Evolutionary conservation across 495 filamentous ascomycete genomes (phyloP).

Genomic region (Pyronema omphalodes): DNA sequence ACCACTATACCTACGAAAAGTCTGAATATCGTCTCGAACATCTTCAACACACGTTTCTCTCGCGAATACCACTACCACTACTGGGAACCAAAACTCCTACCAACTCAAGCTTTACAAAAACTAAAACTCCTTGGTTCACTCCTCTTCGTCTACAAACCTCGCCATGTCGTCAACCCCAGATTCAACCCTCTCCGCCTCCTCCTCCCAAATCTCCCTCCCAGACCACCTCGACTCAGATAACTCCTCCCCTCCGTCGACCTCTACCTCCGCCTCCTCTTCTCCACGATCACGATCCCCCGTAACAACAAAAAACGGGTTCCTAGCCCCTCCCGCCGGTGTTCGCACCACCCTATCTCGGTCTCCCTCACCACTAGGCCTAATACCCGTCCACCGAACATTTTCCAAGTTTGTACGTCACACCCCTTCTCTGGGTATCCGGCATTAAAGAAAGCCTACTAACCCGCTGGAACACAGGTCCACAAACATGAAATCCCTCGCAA

Average conservation of each 20-base stretch:
- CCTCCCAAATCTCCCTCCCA: neutral
- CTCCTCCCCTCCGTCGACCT: neutral
- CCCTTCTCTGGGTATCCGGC: neutral
- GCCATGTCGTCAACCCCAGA: neutral
- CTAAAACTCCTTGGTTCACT: neutral
- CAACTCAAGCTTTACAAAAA: neutral
- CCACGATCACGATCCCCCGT: neutral
- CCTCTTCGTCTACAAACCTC: neutral
- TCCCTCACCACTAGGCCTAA: conserved; percentile 80
- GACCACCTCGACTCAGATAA: neutral
- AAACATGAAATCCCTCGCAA: conserved; percentile 64
- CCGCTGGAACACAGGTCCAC: conserved; percentile 31
- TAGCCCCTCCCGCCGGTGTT: conserved; percentile 5
- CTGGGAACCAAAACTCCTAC: neutral
- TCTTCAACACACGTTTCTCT: neutral
- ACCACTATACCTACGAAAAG: no score
- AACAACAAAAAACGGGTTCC: neutral
- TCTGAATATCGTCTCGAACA: neutral
- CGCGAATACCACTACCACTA: neutral
- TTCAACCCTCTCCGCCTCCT: neutral
- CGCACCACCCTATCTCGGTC: conserved; percentile 73
- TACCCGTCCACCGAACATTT: conserved; percentile 74
- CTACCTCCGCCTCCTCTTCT: neutral
- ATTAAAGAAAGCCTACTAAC: neutral
- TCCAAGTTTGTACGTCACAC: conserved; percentile 37